Evolutionary conservation across 768 basidiomycete species (phyloP), one percentile per base, ranked within the genome.

Genomic region (Stropharia rugosoannulata): DNA sequence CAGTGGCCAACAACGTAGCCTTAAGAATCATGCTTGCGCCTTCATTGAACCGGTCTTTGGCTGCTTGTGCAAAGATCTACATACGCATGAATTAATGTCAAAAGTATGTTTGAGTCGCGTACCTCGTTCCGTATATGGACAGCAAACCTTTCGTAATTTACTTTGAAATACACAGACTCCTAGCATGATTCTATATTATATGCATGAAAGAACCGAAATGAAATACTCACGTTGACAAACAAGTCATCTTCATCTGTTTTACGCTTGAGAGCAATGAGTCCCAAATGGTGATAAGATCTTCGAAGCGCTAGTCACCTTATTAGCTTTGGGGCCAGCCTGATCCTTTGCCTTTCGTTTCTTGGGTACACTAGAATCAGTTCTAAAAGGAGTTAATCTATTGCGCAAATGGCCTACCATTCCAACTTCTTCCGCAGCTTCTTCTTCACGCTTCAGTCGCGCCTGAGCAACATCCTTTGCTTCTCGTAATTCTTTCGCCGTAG

Each of bases 71-170:
- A 46, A 98, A 83, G 45, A 98, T 77, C 93, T 95, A 68, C 49
- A 41, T 43, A 37, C 25, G n/a, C 45, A 13, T 51, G 54, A 45
- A 64, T 61, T 56, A 27, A 59, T 55, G 47, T 39, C 37, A 39
- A 32, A 36, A 18, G 16, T 25, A 9, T 13, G 19, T 7, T 13
- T 13, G 48, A 41, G 44, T 15, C 22, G 12, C 51, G n/a, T 61
- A 93, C 93, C 66, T 86, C 78, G 72, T 97, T 96, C 41, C 96
- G 87, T 50, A 97, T 84, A 62, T 92, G 86, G 32, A 93, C 76
- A 61, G 89, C 86, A 70, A 95, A 96, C 63, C 84, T 89, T 62
- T 94, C 88, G 66, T 87, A 90, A 73, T 98, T 98, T 46, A 98
- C 81, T 46, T 91, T 84, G 66, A 97, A 90, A 70, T 86, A 85